These are phyloP conservation scores for Vigna mungo DNA, from an alignment of 306 rosid genomes.

Conservation along the genomic window DNA sequence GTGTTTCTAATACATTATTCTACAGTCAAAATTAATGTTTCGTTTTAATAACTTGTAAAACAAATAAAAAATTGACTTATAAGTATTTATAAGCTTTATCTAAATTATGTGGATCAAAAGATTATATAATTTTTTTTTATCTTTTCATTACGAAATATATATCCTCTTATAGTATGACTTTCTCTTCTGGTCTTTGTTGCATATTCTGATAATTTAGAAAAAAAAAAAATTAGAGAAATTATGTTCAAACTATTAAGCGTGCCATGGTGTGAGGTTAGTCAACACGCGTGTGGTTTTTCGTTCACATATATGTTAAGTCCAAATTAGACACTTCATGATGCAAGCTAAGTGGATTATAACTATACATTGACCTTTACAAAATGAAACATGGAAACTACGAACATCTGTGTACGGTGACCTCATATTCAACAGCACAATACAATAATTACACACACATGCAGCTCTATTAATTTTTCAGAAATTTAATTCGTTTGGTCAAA, in stretches of 20 bases:
- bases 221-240: too few relatives aligned
- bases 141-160: too few relatives aligned
- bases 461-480: neutral
- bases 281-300: neutral
- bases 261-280: neutral
- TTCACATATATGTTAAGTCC: constrained; percentile 6
- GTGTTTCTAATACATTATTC: neutral
- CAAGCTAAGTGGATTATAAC: constrained; percentile 23
- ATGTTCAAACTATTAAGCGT: neutral
- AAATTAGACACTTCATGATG: neutral
- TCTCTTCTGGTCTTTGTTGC: too few relatives aligned
- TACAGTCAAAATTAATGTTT: too few relatives aligned
- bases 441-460: constrained; percentile 18
- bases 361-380: constrained; percentile 32
- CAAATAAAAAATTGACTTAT: too few relatives aligned
- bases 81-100: too few relatives aligned
- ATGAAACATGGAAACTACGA: constrained; percentile 23
- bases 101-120: too few relatives aligned
- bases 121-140: too few relatives aligned
- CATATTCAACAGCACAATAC: constrained; percentile 11
- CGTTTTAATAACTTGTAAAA: too few relatives aligned
- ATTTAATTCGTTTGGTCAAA: neutral
- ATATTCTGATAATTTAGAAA: too few relatives aligned
- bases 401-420: constrained; percentile 4
- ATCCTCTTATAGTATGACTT: too few relatives aligned